Evolutionary conservation across 169 alveolate genomes (phyloP), one percentile per base, ranked within the genome.

Genomic region (Plasmodium coatneyi): DNA sequence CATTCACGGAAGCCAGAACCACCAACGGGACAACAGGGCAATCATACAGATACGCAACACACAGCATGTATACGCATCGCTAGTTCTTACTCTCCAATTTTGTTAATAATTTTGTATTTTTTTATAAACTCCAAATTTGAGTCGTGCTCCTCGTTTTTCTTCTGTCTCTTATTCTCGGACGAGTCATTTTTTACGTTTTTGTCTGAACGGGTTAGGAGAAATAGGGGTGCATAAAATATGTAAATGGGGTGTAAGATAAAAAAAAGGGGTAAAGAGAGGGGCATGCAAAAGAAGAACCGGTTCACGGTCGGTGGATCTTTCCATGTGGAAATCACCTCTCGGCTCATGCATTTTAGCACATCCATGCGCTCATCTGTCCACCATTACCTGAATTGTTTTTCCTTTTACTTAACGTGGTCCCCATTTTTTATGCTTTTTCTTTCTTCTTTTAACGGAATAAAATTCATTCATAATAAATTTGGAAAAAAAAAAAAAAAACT

Each of bases 81-180:
- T 4, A n/a, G 9, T 36, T 84, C 43, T 87, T 87, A 87, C 93
- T 87, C 93, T 71, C 93, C 93, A 78, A 87, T 87, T 34, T 87
- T 87, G 82, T 87, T 87, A 52, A 87, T 87, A n/a, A 87, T 87
- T 87, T 87, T 87, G 71, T 87, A 87, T 87, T 87, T 87, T 79
- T 87, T 87, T 54, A 87, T 87, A 46, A 87, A 87, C 71, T 49
- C 93, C 76, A 87, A 79, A 41, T 87, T 87, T 22, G 93, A 87
- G 46, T 87, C 93, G 70, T 87, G 72, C 71, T 87, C 93, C 41
- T 87, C 93, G 14, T 87, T 87, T 78, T 87, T 87, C 78, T 87
- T 87, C 66, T 79, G 93, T 3, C 82, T 78, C 25, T 79, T 87
- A 32, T 87, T 87, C 41, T 87, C 93, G 70, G 83, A 43, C 12